Conservation (phyloP, 2,329 filamentous ascomycete genomes). For the Stagonosporopsis vannaccii region DNA sequence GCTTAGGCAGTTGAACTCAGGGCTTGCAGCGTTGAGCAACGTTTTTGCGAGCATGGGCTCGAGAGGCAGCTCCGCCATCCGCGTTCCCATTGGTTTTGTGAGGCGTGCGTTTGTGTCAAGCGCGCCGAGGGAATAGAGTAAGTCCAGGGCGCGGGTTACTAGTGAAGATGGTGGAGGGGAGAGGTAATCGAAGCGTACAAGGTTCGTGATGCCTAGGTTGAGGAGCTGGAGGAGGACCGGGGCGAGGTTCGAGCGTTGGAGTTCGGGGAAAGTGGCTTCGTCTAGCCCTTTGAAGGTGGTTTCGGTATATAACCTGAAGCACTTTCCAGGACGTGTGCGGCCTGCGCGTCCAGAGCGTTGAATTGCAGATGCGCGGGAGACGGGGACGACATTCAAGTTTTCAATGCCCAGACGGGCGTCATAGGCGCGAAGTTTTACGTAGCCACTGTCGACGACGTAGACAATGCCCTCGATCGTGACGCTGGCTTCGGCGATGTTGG, state of each 20-base stretch:
- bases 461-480: constrained; percentile 92
- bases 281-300: constrained; percentile 69
- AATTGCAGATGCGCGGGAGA: constrained; percentile 91
- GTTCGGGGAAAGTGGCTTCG: constrained; percentile 82
- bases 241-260: constrained; percentile 89
- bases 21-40: constrained; percentile 70
- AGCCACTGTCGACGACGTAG: constrained; percentile 89
- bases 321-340: constrained; percentile 88
- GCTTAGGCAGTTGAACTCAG: constrained; percentile 75
- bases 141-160: constrained; percentile 83
- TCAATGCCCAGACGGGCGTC: constrained; percentile 87
- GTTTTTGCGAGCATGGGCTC: constrained; percentile 97
- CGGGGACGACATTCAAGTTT: constrained; percentile 78
- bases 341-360: constrained; percentile 91
- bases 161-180: constrained; percentile 85
- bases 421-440: constrained; percentile 87
- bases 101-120: constrained; percentile 90
- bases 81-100: constrained; percentile 82
- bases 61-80: constrained; percentile 92
- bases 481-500: constrained; percentile 95
- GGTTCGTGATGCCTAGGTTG: constrained; percentile 92
- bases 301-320: constrained; percentile 91
- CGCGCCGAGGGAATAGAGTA: constrained; percentile 85
- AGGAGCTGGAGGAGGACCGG: constrained; percentile 90
- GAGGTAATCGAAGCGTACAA: constrained; percentile 88